These are phyloP conservation scores for Pittosporum tobira DNA, from an alignment of 129 eudicot species.

Conservation along the genomic window DNA sequence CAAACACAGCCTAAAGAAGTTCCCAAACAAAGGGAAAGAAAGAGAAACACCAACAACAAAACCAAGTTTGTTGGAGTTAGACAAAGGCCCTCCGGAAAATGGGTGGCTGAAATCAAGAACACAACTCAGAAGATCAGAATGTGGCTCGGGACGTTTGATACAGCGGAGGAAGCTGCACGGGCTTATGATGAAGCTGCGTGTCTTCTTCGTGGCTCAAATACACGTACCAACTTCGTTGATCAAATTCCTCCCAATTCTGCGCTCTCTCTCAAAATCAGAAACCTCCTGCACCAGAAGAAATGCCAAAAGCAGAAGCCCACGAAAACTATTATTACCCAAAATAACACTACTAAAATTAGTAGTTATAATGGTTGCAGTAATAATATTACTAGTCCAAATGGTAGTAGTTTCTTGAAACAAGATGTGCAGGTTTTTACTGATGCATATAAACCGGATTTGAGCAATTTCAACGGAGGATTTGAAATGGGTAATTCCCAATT, in stretches of 20 bases:
- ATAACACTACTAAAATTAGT: neutral
- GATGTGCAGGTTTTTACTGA: conserved; percentile 25
- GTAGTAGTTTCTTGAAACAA: neutral
- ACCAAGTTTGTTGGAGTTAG: conserved; percentile 53
- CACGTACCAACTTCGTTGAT: conserved; percentile 54
- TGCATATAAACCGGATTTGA: conserved; percentile 58
- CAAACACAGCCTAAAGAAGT: conserved; percentile 16
- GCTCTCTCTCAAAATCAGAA: conserved; percentile 53
- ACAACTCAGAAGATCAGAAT: conserved; percentile 64
- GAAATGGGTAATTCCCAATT: conserved; percentile 16
- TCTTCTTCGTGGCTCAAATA: conserved; percentile 60
- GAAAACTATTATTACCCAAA: neutral
- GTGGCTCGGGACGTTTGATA: conserved; percentile 75
- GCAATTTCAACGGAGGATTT: conserved; percentile 23
- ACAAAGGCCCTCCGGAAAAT: conserved; percentile 61
- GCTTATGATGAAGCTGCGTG: conserved; percentile 73
- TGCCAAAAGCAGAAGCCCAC: conserved; percentile 24
- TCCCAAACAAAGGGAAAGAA: neutral
- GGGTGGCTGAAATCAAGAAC: conserved; percentile 73
- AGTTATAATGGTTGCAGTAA: neutral
- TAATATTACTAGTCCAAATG: neutral
- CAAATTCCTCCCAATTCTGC: conserved; percentile 46
- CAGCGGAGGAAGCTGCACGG: conserved; percentile 71
- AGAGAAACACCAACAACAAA: conserved; percentile 12
- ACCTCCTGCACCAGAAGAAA: conserved; percentile 53